Base-by-base conservation (phyloP, 345 rosid genomes). In the Kandelia obovata region DNA sequence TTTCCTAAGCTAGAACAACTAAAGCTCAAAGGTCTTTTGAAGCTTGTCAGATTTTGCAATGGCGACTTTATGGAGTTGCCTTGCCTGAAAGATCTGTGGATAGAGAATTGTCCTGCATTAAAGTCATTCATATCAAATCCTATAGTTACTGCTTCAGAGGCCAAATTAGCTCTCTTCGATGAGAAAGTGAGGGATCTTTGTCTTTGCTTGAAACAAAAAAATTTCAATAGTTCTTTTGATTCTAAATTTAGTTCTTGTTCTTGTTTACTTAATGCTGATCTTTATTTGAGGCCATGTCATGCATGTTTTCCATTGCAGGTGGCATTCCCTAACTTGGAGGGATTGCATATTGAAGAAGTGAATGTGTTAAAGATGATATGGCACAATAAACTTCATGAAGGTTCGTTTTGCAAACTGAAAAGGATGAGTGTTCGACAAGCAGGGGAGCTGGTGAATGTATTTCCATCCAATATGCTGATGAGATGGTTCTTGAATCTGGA, bases 321-420 rank as follows among this genome's bases (percentile, higher is more conserved):
- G 58, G 26, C 21, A 5, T 57, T 67, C 21, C 63, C 63, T 32
- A 67, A 67, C 56, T 17, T 68, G 39, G 71, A 68, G 39, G 6
- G 0, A 57, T 5, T 68, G 5, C 6, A 1, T 7, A 27, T 68
- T 19, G 1, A 4, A 1, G 31, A 19, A 19, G 15, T 80, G 75
- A 23, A 61, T 57, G 72, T 25, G 53, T 56, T 74, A 72, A 65
- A 25, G 55, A 61, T 55, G 66, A 46, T 77, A 62, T 74, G 81
- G 77, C 7, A 43, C 27, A 17, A 53, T 56, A 67, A 77, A 49
- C 62, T 47, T 5, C 26, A 34, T 2, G 61, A 37, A 11, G 74
- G 70, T 61, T 66, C 72, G 6, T 81, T 79, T 53, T 34, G 51
- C 61, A 66, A 23, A 55, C 32, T 66, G 17, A 66, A 66, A 19